Conservation (phyloP, 2,329 filamentous ascomycete genomes). For the Xylaria sp. region DNA sequence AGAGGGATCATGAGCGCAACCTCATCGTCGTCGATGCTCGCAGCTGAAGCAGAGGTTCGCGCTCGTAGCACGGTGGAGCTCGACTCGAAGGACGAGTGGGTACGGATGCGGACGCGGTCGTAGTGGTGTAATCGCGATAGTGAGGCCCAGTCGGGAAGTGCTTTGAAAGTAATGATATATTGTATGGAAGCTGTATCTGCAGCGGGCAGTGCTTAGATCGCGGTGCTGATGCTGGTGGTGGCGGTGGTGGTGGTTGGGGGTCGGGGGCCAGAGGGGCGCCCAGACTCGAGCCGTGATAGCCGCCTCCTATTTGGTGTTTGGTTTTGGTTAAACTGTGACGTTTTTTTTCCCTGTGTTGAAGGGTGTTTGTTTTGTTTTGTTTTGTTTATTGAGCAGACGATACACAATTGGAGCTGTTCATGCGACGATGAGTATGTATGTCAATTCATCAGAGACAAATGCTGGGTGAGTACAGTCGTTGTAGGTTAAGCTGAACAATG, state of each 20-base stretch:
- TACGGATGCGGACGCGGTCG: neutral
- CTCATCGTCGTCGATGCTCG: constrained; percentile 34
- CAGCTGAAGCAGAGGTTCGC: neutral
- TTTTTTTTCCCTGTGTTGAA: neutral
- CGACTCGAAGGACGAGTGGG: neutral
- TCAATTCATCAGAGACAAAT: constrained; percentile 11
- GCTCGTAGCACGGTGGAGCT: constrained; percentile 16
- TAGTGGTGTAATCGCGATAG: neutral
- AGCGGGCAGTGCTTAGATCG: neutral
- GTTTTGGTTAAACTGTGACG: constrained; percentile 7
- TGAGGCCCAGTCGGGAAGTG: too few species aligned
- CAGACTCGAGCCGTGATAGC: constrained; percentile 13
- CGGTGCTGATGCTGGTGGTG: neutral
- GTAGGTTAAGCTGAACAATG: neutral
- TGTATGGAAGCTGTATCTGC: too few species aligned
- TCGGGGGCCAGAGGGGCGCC: constrained; percentile 2
- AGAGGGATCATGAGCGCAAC: constrained; percentile 38
- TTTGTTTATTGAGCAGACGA: neutral
- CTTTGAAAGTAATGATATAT: too few species aligned
- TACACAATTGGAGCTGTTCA: constrained; percentile 9
- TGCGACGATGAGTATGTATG: neutral
- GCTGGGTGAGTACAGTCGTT: neutral
- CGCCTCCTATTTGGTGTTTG: constrained; percentile 18
- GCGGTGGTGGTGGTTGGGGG: neutral
- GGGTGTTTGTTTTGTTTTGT: too few species aligned